Percentiles rank a stretch among this genome's conserved stretches.
phyloP scores from a whole-genome alignment of 2,329 filamentous ascomycete species.

The Colletotrichum eleusines region DNA sequence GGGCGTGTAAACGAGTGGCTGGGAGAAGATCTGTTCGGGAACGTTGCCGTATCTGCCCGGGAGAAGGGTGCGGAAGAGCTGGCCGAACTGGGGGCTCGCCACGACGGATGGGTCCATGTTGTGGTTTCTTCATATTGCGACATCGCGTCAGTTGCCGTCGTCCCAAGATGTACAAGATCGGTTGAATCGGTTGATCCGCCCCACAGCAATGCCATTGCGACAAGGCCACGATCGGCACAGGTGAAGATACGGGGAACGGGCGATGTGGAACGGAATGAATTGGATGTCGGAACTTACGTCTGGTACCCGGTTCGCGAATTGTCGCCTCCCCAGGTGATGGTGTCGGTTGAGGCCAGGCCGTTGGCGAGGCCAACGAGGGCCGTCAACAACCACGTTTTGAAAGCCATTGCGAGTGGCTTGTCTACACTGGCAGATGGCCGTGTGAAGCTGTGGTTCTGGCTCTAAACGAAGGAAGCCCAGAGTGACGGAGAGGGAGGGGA shows the following conservation, averaged over 20 bases:
- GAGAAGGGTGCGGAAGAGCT: conserved; percentile 64
- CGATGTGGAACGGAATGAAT: not conserved
- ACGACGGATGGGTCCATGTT: conserved; percentile 73
- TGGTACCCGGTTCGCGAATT: conserved; percentile 67
- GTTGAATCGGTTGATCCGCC: not conserved
- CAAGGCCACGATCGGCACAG: conserved; percentile 1
- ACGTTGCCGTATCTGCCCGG: conserved; percentile 64
- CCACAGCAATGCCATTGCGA: not conserved
- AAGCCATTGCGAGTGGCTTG: conserved; percentile 35
- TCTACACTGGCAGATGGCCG: conserved; percentile 29
- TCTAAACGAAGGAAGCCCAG: conserved; percentile 37
- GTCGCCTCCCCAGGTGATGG: conserved; percentile 71
- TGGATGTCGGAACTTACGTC: conserved; percentile 52
- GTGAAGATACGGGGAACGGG: not conserved
- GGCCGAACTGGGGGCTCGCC: conserved; percentile 65
- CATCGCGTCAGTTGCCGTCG: conserved; percentile 5
- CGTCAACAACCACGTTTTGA: conserved; percentile 42
- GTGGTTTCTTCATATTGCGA: conserved; percentile 58
- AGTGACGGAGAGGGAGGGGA: conserved; percentile 16
- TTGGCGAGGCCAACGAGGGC: conserved; percentile 50
- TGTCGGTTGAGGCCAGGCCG: conserved; percentile 61
- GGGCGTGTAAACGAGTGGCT: conserved; percentile 64
- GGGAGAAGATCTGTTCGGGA: conserved; percentile 65
- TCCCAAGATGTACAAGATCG: not conserved
- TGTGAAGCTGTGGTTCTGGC: conserved; percentile 15